Conservation (phyloP, 148 eudicot species). For the Spergularia marina region DNA sequence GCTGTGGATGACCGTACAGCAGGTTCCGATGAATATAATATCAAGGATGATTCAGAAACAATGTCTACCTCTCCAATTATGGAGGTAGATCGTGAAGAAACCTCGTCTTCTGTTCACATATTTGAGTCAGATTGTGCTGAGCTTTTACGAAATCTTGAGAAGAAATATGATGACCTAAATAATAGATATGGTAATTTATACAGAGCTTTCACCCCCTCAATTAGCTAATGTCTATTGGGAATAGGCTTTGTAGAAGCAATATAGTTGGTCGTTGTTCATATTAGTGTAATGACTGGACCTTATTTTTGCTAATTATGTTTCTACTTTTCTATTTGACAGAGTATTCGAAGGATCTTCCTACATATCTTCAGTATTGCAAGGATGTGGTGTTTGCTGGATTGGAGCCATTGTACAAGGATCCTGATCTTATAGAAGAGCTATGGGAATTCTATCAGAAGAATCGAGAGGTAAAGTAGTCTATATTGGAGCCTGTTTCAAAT, state of each 20-base stretch:
- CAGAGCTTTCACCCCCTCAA: not conserved
- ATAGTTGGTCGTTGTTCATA: no score
- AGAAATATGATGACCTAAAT: constrained; percentile 39
- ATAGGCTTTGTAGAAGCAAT: not conserved
- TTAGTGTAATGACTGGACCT: no score
- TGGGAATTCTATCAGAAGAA: constrained; percentile 55
- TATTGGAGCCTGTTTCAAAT: not conserved
- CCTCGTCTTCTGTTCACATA: constrained; percentile 19
- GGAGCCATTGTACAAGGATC: constrained; percentile 44
- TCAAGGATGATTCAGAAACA: constrained; percentile 23
- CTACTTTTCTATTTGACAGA: constrained; percentile 40
- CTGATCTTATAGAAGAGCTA: constrained; percentile 45
- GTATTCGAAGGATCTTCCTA: constrained; percentile 47
- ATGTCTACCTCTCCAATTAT: constrained; percentile 10
- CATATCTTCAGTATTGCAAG: constrained; percentile 71
- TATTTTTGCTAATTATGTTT: not conserved
- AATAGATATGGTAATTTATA: constrained; percentile 45
- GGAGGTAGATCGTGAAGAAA: constrained; percentile 26
- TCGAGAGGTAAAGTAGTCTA: constrained; percentile 41
- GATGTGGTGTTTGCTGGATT: constrained; percentile 77
- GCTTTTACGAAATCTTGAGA: constrained; percentile 58
- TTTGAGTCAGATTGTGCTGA: constrained; percentile 45
- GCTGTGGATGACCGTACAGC: constrained; percentile 12
- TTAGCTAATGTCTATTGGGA: constrained; percentile 4
- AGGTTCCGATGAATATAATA: constrained; percentile 12